Evolutionary conservation across 352 stramenopile species (phyloP).

Genomic region (Phytophthora boehmeriae): DNA sequence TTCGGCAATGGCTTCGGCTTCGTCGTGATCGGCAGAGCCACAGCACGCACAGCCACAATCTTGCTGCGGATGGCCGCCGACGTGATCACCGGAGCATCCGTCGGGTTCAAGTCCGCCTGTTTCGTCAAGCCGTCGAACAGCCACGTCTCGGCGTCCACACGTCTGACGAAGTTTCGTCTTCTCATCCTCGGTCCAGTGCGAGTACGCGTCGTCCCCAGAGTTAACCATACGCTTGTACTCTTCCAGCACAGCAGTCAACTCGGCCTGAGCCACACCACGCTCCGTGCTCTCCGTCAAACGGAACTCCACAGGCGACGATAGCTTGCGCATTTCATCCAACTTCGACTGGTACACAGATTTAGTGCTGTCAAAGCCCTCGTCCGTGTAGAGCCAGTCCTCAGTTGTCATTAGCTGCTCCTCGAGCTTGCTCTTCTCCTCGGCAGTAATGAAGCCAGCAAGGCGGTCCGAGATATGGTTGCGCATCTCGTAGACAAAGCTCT

Average conservation of each 20-base stretch:
- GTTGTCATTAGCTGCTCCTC: constrained; percentile 89
- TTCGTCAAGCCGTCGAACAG: constrained; percentile 97
- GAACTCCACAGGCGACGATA: constrained; percentile 94
- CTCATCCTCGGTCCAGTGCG: constrained; percentile 97
- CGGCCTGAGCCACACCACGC: constrained; percentile 86
- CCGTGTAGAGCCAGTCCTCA: constrained; percentile 99
- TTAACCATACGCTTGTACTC: constrained; percentile 96
- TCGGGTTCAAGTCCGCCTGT: constrained; percentile 87
- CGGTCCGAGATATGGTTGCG: constrained; percentile 94
- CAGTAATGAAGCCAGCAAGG: constrained; percentile 87
- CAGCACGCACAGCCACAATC: constrained; percentile 88
- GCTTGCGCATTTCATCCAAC: constrained; percentile 93
- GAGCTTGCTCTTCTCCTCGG: constrained; percentile 90
- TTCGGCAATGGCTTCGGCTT: constrained; percentile 95
- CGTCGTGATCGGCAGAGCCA: constrained; percentile 94
- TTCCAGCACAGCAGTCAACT: constrained; percentile 93
- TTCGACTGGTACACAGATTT: constrained; percentile 98
- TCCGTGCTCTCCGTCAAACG: constrained; percentile 92
- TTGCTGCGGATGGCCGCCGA: constrained; percentile 90
- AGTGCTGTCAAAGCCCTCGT: constrained; percentile 98
- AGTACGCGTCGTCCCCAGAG: constrained; percentile 92
- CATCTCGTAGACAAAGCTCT: constrained; percentile 99
- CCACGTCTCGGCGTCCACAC: constrained; percentile 93
- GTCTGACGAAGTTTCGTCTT: constrained; percentile 92
- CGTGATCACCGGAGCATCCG: constrained; percentile 93